Evolutionary conservation across 2,329 filamentous ascomycete species (phyloP).

Genomic region (Rutstroemia sp.): DNA sequence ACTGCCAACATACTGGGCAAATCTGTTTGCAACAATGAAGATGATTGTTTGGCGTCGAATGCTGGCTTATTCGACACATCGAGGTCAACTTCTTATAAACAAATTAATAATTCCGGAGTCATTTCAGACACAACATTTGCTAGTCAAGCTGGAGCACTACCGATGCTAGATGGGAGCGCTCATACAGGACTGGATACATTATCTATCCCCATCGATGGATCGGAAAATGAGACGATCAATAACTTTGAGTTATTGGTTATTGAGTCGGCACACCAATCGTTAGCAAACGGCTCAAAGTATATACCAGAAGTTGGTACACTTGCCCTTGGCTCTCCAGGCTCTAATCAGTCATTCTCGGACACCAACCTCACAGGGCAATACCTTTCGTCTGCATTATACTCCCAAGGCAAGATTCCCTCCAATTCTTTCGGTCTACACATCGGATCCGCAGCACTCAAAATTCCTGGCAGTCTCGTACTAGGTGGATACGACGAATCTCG

Average conservation of each 20-base stretch:
- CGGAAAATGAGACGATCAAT: not conserved
- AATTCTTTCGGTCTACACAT: constrained; percentile 22
- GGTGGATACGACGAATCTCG: constrained; percentile 21
- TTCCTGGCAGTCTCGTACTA: constrained; percentile 16
- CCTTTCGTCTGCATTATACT: not conserved
- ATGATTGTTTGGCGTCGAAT: not conserved
- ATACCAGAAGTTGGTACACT: not conserved
- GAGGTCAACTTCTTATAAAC: not conserved
- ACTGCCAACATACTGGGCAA: constrained; percentile 10
- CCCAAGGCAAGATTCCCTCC: constrained; percentile 9
- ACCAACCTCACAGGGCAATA: constrained; percentile 1
- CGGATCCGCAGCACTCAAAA: constrained; percentile 12
- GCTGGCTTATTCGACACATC: not conserved
- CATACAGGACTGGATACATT: not conserved
- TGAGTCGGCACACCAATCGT: not conserved
- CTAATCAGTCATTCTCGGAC: not conserved
- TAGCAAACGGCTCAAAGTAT: not conserved
- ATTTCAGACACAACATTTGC: not conserved
- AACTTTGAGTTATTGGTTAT: not conserved
- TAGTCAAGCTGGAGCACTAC: not conserved
- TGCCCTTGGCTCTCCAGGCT: not conserved
- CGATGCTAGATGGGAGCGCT: not conserved
- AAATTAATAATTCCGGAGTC: not conserved
- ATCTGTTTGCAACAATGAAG: constrained; percentile 10
- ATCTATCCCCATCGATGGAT: not conserved